These are phyloP conservation scores for Hypoxylon sp. DNA, from an alignment of 2,329 filamentous ascomycete genomes.

Conservation along the genomic window DNA sequence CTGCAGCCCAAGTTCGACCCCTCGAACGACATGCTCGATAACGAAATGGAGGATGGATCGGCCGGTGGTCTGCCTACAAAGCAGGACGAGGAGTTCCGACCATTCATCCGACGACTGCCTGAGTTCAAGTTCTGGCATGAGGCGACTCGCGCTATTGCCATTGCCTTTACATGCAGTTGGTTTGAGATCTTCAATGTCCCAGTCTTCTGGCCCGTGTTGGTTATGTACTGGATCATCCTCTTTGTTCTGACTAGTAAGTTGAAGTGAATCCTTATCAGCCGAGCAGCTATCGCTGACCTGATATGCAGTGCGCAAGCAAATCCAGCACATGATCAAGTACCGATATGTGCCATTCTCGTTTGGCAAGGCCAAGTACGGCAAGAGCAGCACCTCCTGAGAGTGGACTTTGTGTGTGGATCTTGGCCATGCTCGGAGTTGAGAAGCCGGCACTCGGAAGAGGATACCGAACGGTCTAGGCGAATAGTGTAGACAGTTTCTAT, in stretches of 20 bases:
- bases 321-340: constrained; percentile 99
- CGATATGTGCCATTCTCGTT: constrained; percentile 95
- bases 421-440: constrained; percentile 12
- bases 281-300: constrained; percentile 18
- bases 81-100: constrained; percentile 96
- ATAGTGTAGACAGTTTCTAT: constrained; percentile 30
- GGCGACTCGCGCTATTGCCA: constrained; percentile 86
- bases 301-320: constrained; percentile 92
- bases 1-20: constrained; percentile 99
- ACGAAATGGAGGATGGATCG: constrained; percentile 94
- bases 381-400: constrained; percentile 66
- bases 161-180: constrained; percentile 91
- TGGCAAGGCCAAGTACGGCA: constrained; percentile 86
- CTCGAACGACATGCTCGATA: constrained; percentile 89
- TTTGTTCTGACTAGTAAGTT: constrained; percentile 93
- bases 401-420: background rate
- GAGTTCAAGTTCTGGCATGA: constrained; percentile 99
- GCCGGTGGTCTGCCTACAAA: constrained; percentile 89
- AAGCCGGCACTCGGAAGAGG: constrained; percentile 11
- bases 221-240: constrained; percentile 98
- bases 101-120: constrained; percentile 94
- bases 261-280: too few species aligned
- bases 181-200: constrained; percentile 96
- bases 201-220: constrained; percentile 98
- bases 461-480: constrained; percentile 24